These are phyloP conservation scores for Triticum urartu DNA, from an alignment of 176 grass and related monocot genomes.

Conservation along the genomic window DNA sequence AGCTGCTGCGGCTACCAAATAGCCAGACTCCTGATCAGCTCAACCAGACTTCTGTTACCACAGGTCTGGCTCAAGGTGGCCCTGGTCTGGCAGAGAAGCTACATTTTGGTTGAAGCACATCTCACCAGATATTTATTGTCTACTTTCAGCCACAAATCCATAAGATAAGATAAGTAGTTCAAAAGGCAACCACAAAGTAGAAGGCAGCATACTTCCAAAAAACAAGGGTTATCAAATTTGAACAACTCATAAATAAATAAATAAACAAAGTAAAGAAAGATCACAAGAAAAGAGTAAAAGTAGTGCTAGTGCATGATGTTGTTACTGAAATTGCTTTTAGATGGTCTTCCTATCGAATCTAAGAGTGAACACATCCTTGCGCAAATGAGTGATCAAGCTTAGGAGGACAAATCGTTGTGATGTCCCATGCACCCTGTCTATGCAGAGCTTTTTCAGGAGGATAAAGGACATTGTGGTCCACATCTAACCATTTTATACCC, in stretches of 20 bases:
- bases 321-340: not conserved
- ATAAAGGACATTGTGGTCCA: constrained; percentile 19
- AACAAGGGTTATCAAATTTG: not conserved
- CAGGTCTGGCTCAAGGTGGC: constrained; percentile 12
- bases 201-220: not conserved
- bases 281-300: not conserved
- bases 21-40: not conserved
- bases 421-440: not conserved
- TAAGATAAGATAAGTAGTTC: constrained; percentile 3
- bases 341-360: not conserved
- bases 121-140: constrained; percentile 15
- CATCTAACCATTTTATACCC: constrained; percentile 8
- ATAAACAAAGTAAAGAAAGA: not conserved
- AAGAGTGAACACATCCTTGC: not conserved
- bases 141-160: constrained; percentile 21
- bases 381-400: constrained; percentile 20
- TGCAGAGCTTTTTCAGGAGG: not conserved
- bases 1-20: constrained; percentile 5
- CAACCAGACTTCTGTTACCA: not conserved
- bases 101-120: constrained; percentile 20
- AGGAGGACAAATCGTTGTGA: not conserved
- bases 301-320: not conserved
- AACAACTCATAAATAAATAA: not conserved
- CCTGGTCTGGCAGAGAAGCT: constrained; percentile 29
- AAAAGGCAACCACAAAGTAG: constrained; percentile 19